A percentile compares a stretch with the other conserved stretches of the same genome.
These are phyloP conservation scores for Fusarium veterinarium DNA, from an alignment of 2,329 filamentous ascomycete species.

Conservation along the genomic window DNA sequence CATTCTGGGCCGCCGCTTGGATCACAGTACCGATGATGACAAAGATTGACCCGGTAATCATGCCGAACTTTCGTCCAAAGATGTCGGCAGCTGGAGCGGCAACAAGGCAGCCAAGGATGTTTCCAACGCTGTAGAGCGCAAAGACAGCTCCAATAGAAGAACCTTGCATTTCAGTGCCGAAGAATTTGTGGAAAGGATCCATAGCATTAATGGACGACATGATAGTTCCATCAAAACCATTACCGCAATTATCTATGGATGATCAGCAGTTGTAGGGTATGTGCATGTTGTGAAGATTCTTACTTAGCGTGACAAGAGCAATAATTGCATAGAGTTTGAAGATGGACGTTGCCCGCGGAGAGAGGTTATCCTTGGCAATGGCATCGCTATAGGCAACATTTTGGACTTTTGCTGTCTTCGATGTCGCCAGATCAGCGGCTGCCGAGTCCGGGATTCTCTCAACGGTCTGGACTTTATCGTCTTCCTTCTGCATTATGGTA, in stretches of 20 bases:
- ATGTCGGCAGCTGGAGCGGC: background rate
- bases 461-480: background rate
- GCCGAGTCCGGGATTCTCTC: background rate
- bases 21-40: background rate
- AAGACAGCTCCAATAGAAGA: background rate
- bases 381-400: conserved; percentile 8
- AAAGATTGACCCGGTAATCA: background rate
- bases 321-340: background rate
- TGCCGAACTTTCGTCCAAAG: background rate
- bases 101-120: background rate
- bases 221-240: background rate
- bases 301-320: background rate
- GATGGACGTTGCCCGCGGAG: background rate
- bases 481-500: background rate
- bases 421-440: background rate
- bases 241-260: background rate
- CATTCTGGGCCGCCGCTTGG: background rate
- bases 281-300: fast-evolving
- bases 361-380: conserved; percentile 1
- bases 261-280: background rate
- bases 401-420: background rate
- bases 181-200: background rate
- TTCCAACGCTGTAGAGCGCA: background rate
- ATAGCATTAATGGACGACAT: conserved; percentile 1
- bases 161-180: background rate